phyloP scores from a whole-genome alignment of 106 monocot genomes.

The Dendrobium nobile region DNA sequence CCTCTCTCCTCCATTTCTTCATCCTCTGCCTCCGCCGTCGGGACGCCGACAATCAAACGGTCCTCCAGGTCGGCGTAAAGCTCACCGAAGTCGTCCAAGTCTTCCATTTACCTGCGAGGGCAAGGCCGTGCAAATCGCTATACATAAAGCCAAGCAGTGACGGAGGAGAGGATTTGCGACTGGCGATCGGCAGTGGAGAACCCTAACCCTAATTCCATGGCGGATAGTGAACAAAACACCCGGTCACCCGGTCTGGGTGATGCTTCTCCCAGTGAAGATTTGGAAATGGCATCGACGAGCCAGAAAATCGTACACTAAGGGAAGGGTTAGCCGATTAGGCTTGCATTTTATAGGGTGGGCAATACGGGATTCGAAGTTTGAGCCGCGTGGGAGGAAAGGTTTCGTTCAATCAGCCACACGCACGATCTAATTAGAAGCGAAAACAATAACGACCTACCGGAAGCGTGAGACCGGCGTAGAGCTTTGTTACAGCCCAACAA shows the following conservation, averaged over 20 bases:
- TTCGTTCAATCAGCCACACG: too few relatives aligned
- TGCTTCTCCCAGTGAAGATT: not conserved
- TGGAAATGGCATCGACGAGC: not conserved
- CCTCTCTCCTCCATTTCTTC: not conserved
- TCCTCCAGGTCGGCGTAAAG: constrained; percentile 9
- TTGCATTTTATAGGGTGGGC: too few relatives aligned
- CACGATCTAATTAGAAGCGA: too few relatives aligned
- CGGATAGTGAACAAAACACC: not conserved
- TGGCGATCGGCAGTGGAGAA: not conserved
- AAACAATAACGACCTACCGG: too few relatives aligned
- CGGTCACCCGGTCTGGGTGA: too few relatives aligned
- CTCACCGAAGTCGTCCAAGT: constrained; percentile 6
- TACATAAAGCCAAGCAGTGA: not conserved
- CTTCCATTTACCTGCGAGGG: not conserved
- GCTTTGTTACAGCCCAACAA: too few relatives aligned
- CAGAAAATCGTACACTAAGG: not conserved
- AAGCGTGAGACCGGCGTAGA: too few relatives aligned
- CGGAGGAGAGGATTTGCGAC: not conserved
- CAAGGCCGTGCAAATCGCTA: not conserved
- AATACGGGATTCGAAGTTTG: too few relatives aligned
- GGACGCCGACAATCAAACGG: constrained; percentile 1
- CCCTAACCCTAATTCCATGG: not conserved
- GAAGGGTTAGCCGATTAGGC: not conserved
- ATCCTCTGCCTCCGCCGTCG: not conserved
- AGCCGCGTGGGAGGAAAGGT: too few relatives aligned